phyloP scores from a whole-genome alignment of 257 asterid species.

The Capsicum baccatum region DNA sequence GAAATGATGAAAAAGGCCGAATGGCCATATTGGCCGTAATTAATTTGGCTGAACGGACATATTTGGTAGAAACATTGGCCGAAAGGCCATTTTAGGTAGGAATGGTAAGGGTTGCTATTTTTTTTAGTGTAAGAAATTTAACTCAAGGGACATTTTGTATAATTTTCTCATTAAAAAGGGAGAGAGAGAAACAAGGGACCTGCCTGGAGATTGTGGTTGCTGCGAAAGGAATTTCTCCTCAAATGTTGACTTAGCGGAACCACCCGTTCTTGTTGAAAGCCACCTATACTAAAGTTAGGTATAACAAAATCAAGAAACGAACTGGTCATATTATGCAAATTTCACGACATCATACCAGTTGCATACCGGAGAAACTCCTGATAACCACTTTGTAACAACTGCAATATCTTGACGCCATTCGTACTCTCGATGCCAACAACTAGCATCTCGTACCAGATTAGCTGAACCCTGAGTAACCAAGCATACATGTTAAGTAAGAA shows the following conservation, averaged over 20 bases:
- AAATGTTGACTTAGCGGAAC: constrained; percentile 74
- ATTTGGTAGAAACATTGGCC: too few relatives aligned
- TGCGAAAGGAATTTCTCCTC: constrained; percentile 96
- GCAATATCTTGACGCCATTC: constrained; percentile 99
- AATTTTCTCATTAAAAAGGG: neutral
- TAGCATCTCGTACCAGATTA: constrained; percentile 88
- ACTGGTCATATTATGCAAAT: constrained; percentile 20
- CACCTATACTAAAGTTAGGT: constrained; percentile 87
- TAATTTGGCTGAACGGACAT: too few relatives aligned
- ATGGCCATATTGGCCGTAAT: too few relatives aligned
- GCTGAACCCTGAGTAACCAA: constrained; percentile 71
- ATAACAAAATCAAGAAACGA: constrained; percentile 47
- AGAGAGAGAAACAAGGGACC: constrained; percentile 32
- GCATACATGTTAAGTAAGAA: constrained; percentile 32
- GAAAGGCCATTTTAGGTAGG: too few relatives aligned
- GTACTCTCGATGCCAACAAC: constrained; percentile 95
- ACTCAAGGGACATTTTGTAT: too few relatives aligned
- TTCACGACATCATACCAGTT: constrained; percentile 28
- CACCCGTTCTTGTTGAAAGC: constrained; percentile 82
- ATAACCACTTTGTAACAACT: constrained; percentile 95
- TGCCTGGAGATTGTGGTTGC: constrained; percentile 91
- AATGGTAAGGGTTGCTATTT: too few relatives aligned
- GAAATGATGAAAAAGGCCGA: too few relatives aligned
- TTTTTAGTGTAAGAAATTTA: too few relatives aligned
- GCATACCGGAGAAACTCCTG: constrained; percentile 98